A percentile compares a stretch with the other conserved stretches of the same genome.
Evolutionary conservation across 2,329 filamentous ascomycete genomes (phyloP).

Genomic region (Penicillium thymicola): DNA sequence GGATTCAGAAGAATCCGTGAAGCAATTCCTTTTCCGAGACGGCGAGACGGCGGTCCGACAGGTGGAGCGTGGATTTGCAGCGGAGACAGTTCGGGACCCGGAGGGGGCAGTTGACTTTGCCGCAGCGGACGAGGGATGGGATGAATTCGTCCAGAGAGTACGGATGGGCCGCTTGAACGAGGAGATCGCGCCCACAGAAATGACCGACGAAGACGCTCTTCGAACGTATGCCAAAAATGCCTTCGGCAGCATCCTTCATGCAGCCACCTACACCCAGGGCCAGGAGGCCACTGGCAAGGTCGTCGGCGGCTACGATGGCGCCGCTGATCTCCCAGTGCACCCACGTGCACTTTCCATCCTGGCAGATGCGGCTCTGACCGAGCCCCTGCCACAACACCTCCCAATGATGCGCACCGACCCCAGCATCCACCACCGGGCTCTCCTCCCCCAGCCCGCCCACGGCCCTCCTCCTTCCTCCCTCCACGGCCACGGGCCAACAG

Average conservation of each 20-base stretch:
- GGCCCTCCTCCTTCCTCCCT: conserved; percentile 22
- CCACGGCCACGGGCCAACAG: conserved; percentile 22
- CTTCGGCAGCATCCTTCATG: conserved; percentile 29
- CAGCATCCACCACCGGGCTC: conserved; percentile 38
- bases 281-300: neutral
- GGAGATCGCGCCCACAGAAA: conserved; percentile 38
- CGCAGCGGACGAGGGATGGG: conserved; percentile 37
- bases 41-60: conserved; percentile 22
- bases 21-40: conserved; percentile 22
- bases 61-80: conserved; percentile 36
- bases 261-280: conserved; percentile 24
- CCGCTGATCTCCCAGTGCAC: conserved; percentile 8
- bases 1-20: conserved; percentile 27
- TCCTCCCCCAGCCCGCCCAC: conserved; percentile 30
- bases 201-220: conserved; percentile 22
- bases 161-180: conserved; percentile 39
- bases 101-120: conserved; percentile 35
- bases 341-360: conserved; percentile 34
- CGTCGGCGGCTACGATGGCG: conserved; percentile 4
- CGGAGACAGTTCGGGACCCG: conserved; percentile 34
- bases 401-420: conserved; percentile 43
- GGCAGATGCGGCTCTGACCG: conserved; percentile 32
- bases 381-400: conserved; percentile 28
- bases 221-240: conserved; percentile 25
- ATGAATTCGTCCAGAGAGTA: conserved; percentile 41